These are phyloP conservation scores for Typha latifolia DNA, from an alignment of 176 grass and related monocot genomes.

Conservation along the genomic window DNA sequence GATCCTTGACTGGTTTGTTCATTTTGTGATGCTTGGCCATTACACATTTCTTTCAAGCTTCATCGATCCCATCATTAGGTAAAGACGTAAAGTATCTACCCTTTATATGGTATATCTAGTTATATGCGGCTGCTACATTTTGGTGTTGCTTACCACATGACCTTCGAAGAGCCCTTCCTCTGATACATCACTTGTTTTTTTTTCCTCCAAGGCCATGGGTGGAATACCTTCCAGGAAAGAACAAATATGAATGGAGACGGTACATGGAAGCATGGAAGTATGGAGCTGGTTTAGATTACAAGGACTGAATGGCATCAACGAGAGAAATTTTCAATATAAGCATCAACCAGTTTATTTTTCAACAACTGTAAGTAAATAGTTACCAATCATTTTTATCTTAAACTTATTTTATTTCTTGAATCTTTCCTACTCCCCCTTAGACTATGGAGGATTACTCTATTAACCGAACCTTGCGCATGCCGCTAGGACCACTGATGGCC, in stretches of 20 bases:
- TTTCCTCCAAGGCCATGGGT: conserved; percentile 55
- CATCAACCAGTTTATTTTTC: not conserved
- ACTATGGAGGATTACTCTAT: too few relatives aligned
- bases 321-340: not conserved
- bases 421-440: too few relatives aligned
- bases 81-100: conserved; percentile 34
- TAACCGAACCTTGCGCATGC: too few relatives aligned
- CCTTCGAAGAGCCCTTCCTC: conserved; percentile 1
- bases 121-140: conserved; percentile 3
- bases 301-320: conserved; percentile 21
- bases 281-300: conserved; percentile 90
- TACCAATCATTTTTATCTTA: too few relatives aligned
- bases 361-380: not conserved
- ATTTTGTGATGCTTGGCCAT: conserved; percentile 86
- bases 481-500: too few relatives aligned
- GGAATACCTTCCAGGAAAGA: conserved; percentile 41
- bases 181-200: not conserved
- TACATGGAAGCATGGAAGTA: conserved; percentile 95
- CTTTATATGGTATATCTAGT: conserved; percentile 16
- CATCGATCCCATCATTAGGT: conserved; percentile 50
- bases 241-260: conserved; percentile 65
- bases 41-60: conserved; percentile 75
- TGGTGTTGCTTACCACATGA: not conserved
- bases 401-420: too few relatives aligned
- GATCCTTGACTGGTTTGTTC: conserved; percentile 81